Percentiles rank a stretch among this genome's conserved stretches.
Conservation (phyloP, 2,329 filamentous ascomycete species). For the Erysiphe neolycopersici region DNA sequence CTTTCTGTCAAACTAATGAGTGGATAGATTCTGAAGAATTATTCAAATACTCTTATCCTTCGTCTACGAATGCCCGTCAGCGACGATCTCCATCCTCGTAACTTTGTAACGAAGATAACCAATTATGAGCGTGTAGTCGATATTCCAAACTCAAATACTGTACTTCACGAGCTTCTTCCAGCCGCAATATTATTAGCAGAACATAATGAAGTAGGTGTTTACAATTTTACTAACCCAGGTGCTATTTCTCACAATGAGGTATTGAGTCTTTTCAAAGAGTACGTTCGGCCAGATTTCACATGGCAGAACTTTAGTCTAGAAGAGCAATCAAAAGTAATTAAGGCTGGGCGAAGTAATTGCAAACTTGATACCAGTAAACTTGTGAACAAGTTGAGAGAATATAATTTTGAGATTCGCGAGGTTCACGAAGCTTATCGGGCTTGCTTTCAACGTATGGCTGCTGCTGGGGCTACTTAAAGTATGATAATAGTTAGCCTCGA, state of each 20-base stretch:
- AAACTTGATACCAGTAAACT: constrained; percentile 35
- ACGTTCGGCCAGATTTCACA: constrained; percentile 29
- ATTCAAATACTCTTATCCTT: constrained; percentile 33
- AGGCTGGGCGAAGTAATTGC: constrained; percentile 40
- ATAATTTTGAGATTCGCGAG: constrained; percentile 29
- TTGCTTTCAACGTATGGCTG: constrained; percentile 38
- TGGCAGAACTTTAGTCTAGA: constrained; percentile 42
- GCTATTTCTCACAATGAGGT: constrained; percentile 48
- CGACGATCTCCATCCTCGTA: constrained; percentile 37
- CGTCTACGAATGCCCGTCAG: constrained; percentile 43
- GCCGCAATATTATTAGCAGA: constrained; percentile 31
- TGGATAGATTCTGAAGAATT: constrained; percentile 29
- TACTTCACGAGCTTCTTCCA: constrained; percentile 36
- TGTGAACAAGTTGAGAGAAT: constrained; percentile 29
- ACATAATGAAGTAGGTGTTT: constrained; percentile 33
- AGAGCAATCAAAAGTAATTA: constrained; percentile 40
- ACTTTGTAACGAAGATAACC: constrained; percentile 42
- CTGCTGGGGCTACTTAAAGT: constrained; percentile 22
- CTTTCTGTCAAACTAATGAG: constrained; percentile 2
- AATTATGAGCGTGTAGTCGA: constrained; percentile 38
- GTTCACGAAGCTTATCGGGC: constrained; percentile 31
- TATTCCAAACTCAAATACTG: constrained; percentile 41
- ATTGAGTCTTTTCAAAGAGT: constrained; percentile 31
- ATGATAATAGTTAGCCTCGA: too few relatives aligned
- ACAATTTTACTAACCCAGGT: constrained; percentile 45